A percentile compares a stretch with the other conserved stretches of the same genome.
Evolutionary conservation across 805 yeast genomes (phyloP).

Genomic region (Myxozyma sirexii): DNA sequence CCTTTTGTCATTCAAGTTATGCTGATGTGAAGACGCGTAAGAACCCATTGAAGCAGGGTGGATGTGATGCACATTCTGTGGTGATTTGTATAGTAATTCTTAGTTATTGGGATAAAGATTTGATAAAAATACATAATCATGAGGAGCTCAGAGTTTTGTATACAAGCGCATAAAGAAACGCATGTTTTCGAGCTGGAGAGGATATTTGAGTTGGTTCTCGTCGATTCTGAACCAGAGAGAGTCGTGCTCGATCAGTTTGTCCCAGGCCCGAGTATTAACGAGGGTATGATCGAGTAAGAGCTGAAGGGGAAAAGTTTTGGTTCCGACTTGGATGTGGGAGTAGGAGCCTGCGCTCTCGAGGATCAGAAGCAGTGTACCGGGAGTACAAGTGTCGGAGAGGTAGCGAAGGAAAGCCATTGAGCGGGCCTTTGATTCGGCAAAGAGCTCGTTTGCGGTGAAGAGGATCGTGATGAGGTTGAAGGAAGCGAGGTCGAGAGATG

Average conservation of each 20-base stretch:
- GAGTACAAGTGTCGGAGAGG: conserved; percentile 53
- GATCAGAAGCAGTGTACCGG: conserved; percentile 64
- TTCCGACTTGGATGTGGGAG: conserved; percentile 75
- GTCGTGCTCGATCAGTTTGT: conserved; percentile 63
- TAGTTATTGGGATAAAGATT: too few species aligned
- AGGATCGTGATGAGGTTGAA: conserved; percentile 65
- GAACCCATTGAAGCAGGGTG: too few species aligned
- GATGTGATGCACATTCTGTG: too few species aligned
- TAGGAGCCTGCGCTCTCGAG: conserved; percentile 91
- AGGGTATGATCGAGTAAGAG: conserved; percentile 74
- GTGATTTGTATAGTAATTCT: too few species aligned
- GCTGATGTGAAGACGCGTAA: too few species aligned
- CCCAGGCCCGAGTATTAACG: conserved; percentile 53
- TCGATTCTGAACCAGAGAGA: conserved; percentile 78
- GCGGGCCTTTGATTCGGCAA: conserved; percentile 64
- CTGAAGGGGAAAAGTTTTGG: conserved; percentile 79
- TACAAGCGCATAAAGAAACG: conserved; percentile 80
- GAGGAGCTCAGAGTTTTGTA: conserved; percentile 49
- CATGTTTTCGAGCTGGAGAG: conserved; percentile 81
- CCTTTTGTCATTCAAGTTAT: too few species aligned
- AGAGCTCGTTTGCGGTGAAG: conserved; percentile 87
- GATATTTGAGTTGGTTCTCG: conserved; percentile 54
- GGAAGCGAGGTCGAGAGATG: conserved; percentile 4
- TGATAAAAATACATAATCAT: neutral
- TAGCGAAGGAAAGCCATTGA: conserved; percentile 62